Base-by-base conservation (phyloP, 2,329 filamentous ascomycete species). In the Exophiala sideris region DNA sequence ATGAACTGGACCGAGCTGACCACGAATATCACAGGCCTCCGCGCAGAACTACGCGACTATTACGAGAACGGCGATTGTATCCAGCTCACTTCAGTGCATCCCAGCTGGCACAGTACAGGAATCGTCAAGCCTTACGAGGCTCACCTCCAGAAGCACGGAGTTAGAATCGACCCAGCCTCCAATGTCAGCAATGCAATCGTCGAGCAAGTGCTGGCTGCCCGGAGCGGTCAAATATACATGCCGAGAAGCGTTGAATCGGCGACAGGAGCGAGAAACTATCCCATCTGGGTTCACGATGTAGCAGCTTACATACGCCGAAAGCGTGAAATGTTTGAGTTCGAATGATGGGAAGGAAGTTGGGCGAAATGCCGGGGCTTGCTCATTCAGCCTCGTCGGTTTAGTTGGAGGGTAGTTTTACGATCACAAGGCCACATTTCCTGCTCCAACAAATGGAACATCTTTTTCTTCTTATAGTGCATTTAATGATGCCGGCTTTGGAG, bases 11-110 rank as follows among this genome's bases (percentile, higher is more conserved):
- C n/a, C 5, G 6, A 9, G n/a, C 42, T 34, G 9, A 18, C 20
- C 14, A n/a, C 14, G 8, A 11, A 24, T 14, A 5, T 44, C 12
- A 32, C 21, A 61, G 58, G 60, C 0, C 69, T 87, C 2, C 72
- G 77, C 1, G 74, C 77, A 1, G 84, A 87, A 68, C 69, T 87
- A 45, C 71, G 70, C 35, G 80, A 79, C 4, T 87, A 89, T 67
- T 51, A 59, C 38, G 24, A 36, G 21, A 54, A 56, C 24, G 61
- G 61, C n/a, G 24, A 33, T 10, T 53, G 47, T 36, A 60, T 63
- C 38, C 52, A 60, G 29, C 60, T 55, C 7, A 60, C 59, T 32
- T 56, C 52, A 1, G 61, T 63, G 5, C 62, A 64, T 38, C 62
- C 62, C 12, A 58, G 59, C 14, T 62, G 59, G 61, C 56, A 60